Percentiles rank a stretch among this genome's conserved stretches.
These are phyloP conservation scores for Agapanthus africanus DNA, from an alignment of 106 monocot species.

Conservation along the genomic window DNA sequence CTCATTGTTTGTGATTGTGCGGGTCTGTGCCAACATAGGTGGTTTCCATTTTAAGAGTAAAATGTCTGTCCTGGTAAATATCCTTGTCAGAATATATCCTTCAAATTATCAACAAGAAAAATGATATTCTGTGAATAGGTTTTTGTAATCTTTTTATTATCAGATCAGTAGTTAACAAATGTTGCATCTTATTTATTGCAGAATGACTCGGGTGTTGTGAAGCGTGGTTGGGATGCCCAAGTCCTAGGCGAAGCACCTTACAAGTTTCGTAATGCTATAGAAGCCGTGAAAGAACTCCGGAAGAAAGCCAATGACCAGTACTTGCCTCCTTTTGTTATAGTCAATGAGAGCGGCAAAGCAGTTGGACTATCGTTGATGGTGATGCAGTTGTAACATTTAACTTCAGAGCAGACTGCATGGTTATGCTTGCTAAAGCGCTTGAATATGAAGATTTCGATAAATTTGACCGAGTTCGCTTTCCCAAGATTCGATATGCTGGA, in stretches of 20 bases:
- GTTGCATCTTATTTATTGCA: no score
- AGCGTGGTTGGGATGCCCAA: constrained; percentile 97
- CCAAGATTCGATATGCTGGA: constrained; percentile 86
- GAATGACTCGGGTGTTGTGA: constrained; percentile 95
- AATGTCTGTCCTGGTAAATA: not conserved
- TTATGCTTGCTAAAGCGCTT: constrained; percentile 85
- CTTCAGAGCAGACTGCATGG: constrained; percentile 94
- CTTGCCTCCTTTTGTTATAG: constrained; percentile 86
- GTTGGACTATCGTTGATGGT: constrained; percentile 84
- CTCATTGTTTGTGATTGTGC: no score
- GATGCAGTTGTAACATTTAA: constrained; percentile 96
- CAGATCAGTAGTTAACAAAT: no score
- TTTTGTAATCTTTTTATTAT: no score
- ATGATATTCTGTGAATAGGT: no score
- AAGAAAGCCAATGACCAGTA: constrained; percentile 81
- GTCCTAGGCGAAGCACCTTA: constrained; percentile 96
- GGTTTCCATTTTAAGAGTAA: no score
- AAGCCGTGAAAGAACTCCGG: constrained; percentile 85
- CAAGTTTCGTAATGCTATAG: constrained; percentile 70
- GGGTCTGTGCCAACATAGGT: no score
- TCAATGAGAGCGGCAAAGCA: constrained; percentile 70
- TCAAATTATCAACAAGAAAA: no score
- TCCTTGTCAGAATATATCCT: no score
- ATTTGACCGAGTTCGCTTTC: constrained; percentile 77
- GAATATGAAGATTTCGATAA: constrained; percentile 93